Conservation (phyloP, 2,329 filamentous ascomycete species). For the Hansfordia pulvinata region DNA sequence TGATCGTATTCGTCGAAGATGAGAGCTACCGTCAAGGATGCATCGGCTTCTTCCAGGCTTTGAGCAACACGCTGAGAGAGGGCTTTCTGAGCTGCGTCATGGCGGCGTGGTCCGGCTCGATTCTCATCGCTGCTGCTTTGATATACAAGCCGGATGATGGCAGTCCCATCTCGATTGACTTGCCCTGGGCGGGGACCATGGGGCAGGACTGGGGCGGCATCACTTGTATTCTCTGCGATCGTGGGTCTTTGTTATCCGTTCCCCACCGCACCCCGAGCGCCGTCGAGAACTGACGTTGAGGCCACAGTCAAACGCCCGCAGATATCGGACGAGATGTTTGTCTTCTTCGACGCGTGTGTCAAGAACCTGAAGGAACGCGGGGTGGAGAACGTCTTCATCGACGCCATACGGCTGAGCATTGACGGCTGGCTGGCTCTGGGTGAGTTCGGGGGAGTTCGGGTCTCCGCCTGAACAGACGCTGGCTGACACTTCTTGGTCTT, state of each 20-base stretch:
- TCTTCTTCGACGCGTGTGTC: slow-evolving; percentile 38
- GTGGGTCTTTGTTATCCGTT: no score
- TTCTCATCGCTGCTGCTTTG: slow-evolving; percentile 38
- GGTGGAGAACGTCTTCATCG: slow-evolving; percentile 40
- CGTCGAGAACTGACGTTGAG: no score
- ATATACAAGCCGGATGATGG: slow-evolving; percentile 35
- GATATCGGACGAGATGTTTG: slow-evolving; percentile 36
- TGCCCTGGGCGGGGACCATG: slow-evolving; percentile 41
- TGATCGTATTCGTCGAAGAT: slow-evolving; percentile 34
- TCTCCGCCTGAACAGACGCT: no score
- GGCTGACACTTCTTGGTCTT: neutral
- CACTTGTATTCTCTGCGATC: slow-evolving; percentile 44
- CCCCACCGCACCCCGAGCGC: no score
- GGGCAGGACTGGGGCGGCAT: slow-evolving; percentile 39
- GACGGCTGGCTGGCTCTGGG: slow-evolving; percentile 37
- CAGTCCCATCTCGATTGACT: slow-evolving; percentile 31
- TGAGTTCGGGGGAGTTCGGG: no score
- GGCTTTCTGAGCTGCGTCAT: slow-evolving; percentile 37
- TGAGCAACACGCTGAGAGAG: slow-evolving; percentile 33
- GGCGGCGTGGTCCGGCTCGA: slow-evolving; percentile 32
- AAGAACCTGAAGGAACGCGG: slow-evolving; percentile 30
- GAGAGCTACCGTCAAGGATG: slow-evolving; percentile 30
- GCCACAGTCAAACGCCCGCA: no score
- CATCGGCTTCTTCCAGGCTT: slow-evolving; percentile 48
- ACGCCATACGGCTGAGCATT: slow-evolving; percentile 36